A percentile compares a stretch with the other conserved stretches of the same genome.
These are phyloP conservation scores for Fusarium torulosum DNA, from an alignment of 2,329 filamentous ascomycete species.

Conservation along the genomic window DNA sequence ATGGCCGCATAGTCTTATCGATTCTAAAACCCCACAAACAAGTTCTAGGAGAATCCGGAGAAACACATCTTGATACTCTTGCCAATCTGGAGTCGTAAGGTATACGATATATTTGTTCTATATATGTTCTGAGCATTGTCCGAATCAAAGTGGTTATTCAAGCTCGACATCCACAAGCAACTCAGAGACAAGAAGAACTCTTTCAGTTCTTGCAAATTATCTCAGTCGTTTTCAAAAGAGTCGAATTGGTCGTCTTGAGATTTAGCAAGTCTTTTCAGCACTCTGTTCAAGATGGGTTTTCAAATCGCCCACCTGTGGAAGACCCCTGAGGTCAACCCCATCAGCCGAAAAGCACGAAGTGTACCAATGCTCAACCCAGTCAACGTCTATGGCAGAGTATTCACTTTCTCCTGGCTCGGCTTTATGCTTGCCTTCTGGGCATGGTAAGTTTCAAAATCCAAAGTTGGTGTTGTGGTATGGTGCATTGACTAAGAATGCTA, in stretches of 20 bases:
- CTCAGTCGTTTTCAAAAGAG: background rate
- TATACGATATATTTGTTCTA: conserved; percentile 26
- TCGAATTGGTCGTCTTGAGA: background rate
- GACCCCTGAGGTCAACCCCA: conserved; percentile 80
- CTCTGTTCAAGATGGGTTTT: conserved; percentile 47
- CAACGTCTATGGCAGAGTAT: conserved; percentile 85
- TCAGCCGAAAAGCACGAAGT: conserved; percentile 84
- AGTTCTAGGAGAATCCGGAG: conserved; percentile 45
- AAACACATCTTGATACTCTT: conserved; percentile 31
- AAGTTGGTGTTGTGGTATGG: background rate
- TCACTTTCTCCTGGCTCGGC: conserved; percentile 89
- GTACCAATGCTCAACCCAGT: conserved; percentile 83
- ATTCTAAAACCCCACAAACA: conserved; percentile 31
- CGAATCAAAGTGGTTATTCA: conserved; percentile 19
- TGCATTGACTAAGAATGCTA: conserved; percentile 34
- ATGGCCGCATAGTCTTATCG: conserved; percentile 36
- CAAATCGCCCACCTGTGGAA: conserved; percentile 50
- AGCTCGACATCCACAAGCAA: conserved; percentile 34
- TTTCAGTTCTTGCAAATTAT: background rate
- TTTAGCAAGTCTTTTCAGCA: background rate
- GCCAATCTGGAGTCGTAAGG: conserved; percentile 7
- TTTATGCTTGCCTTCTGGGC: conserved; percentile 92
- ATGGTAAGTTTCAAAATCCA: conserved; percentile 62
- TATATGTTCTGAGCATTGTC: conserved; percentile 39
- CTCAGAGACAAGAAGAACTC: conserved; percentile 11